Evolutionary conservation across 176 grass and related monocot species (phyloP).

Genomic region (Bolboschoenus planiculmis): DNA sequence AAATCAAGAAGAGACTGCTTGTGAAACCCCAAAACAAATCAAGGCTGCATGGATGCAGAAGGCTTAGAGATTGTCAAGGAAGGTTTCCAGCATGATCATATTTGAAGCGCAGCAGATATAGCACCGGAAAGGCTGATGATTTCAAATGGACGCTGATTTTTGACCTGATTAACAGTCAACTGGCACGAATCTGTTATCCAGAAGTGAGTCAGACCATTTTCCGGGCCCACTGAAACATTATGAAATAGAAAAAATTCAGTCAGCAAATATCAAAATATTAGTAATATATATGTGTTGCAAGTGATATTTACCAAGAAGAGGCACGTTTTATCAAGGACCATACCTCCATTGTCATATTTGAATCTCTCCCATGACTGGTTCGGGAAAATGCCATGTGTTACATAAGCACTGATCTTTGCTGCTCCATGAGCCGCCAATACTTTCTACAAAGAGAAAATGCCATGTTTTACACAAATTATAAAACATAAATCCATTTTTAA

Average conservation of each 20-base stretch:
- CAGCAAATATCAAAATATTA: constrained; percentile 1
- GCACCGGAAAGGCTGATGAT: constrained; percentile 73
- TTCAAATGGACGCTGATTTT: constrained; percentile 62
- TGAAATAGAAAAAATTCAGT: not conserved
- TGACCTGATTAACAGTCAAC: constrained; percentile 58
- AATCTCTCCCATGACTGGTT: constrained; percentile 83
- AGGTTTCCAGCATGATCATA: constrained; percentile 28
- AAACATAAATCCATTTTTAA: not conserved
- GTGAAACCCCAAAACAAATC: not conserved
- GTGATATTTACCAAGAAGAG: constrained; percentile 21
- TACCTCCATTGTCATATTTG: constrained; percentile 74
- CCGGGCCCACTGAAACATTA: constrained; percentile 47
- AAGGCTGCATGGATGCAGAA: not conserved
- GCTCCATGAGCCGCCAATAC: constrained; percentile 85
- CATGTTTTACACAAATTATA: not conserved
- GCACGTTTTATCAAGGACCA: not conserved
- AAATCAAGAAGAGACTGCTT: not conserved
- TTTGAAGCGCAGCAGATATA: constrained; percentile 75
- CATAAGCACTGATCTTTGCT: constrained; percentile 90
- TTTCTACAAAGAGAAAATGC: constrained; percentile 48
- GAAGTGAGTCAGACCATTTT: constrained; percentile 64
- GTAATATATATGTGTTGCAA: not conserved
- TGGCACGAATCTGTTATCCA: constrained; percentile 97
- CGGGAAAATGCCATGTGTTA: constrained; percentile 90
- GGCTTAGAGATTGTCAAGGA: not conserved